Evolutionary conservation across 2,329 filamentous ascomycete species (phyloP).

Genomic region (Lecanoromycetidae sp.): DNA sequence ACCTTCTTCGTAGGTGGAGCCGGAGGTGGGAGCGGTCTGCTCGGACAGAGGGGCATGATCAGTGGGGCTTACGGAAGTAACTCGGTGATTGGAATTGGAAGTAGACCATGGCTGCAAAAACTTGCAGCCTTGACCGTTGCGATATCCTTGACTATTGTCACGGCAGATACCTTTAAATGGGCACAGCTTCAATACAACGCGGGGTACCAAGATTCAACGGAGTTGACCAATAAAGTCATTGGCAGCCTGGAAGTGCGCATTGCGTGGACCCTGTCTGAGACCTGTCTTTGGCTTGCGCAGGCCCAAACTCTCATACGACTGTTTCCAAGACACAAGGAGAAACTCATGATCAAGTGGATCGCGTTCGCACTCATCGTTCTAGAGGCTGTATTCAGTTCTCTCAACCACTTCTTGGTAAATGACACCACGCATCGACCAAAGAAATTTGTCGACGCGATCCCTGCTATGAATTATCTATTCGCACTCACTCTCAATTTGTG

Average conservation of each 20-base stretch:
- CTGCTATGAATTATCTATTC: constrained; percentile 82
- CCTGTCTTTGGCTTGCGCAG: constrained; percentile 94
- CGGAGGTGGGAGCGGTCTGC: constrained; percentile 54
- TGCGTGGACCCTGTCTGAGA: constrained; percentile 85
- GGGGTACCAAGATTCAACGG: constrained; percentile 67
- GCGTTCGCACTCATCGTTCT: constrained; percentile 86
- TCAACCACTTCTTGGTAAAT: constrained; percentile 69
- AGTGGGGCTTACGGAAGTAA: constrained; percentile 58
- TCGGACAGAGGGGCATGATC: constrained; percentile 73
- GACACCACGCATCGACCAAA: constrained; percentile 50
- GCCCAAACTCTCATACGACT: constrained; percentile 91
- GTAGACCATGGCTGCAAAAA: constrained; percentile 85
- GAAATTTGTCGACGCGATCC: constrained; percentile 78
- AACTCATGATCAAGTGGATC: constrained; percentile 97
- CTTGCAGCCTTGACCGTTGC: constrained; percentile 51
- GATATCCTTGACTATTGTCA: constrained; percentile 85
- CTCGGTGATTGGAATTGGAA: constrained; percentile 71
- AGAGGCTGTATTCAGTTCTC: constrained; percentile 78
- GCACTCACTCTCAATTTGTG: constrained; percentile 74
- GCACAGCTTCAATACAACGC: constrained; percentile 68
- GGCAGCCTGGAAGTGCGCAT: constrained; percentile 76
- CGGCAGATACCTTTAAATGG: constrained; percentile 77
- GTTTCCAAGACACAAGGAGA: constrained; percentile 92
- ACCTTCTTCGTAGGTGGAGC: constrained; percentile 77
- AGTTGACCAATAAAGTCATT: constrained; percentile 66